Evolutionary conservation across 192 early-diverging fungal genomes (phyloP), one percentile per base, ranked within the genome.

Genomic region (Coemansia sp.): DNA sequence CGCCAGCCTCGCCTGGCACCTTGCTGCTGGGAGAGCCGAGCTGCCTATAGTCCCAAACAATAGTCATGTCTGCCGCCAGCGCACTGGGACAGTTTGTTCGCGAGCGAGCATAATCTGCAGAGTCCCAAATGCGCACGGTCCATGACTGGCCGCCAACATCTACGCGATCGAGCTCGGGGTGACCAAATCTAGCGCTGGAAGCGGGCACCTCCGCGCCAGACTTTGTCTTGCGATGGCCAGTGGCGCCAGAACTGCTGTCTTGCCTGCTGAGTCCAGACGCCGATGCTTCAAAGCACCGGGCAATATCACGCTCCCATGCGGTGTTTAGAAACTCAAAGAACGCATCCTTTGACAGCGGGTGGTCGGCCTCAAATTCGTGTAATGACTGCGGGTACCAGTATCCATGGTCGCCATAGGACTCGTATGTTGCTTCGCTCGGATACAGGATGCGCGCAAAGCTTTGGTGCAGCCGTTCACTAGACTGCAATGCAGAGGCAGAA

Each of bases 351-450:
- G 73, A 67, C 35, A 56, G 68, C 20, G 74, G 64, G 20, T 72
- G 70, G 57, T 81, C 79, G 6, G 65, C 59, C 70, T 81, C 79
- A 63, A 73, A 81, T 62, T 81, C 79, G 64, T 81, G 74, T 65
- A 76, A 59, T 34, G 74, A 82, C 67, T 82, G 79, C 22, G 79
- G 79, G 63, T 73, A 74, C 79, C 79, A 82, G 69, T 82, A 82
- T 7, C 71, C 74, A 11, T 73, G 70, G 46, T 82, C 75, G 20
- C 75, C 79, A 36, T 82, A 81, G 22, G 78, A 75, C 61, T 81
- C 78, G 41, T 80, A 73, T 10, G 70, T 71, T 4, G 78, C 41
- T 63, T 81, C 78, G 55, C 34, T 62, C 5, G 78, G 78, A 32
- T 81, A 81, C 48, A 81, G 53, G 34, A 81, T 81, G 32, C 73